These are phyloP conservation scores for Parathielavia hyrcaniae DNA, from an alignment of 495 filamentous ascomycete species.

Conservation along the genomic window DNA sequence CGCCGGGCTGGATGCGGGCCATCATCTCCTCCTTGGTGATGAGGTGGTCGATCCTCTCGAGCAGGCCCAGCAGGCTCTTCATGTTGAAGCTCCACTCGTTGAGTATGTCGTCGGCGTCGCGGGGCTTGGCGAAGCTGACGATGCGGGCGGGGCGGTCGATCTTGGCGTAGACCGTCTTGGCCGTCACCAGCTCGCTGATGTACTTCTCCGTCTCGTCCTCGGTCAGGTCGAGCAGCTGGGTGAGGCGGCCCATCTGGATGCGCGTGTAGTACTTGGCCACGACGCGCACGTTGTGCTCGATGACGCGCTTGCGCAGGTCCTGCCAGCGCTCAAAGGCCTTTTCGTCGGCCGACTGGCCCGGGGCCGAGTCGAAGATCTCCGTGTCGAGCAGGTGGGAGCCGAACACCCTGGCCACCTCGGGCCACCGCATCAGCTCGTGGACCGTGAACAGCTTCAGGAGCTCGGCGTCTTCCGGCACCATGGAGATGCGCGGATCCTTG, in stretches of 20 bases:
- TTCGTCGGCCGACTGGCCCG: constrained; percentile 58
- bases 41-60: constrained; percentile 94
- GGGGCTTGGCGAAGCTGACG: constrained; percentile 86
- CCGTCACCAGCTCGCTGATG: constrained; percentile 88
- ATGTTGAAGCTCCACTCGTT: constrained; percentile 99
- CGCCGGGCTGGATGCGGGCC: constrained; percentile 79
- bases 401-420: constrained; percentile 77
- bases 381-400: constrained; percentile 83
- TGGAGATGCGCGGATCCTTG: constrained; percentile 58
- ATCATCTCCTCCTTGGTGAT: constrained; percentile 99
- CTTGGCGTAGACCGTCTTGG: constrained; percentile 95
- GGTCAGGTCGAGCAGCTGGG: constrained; percentile 79
- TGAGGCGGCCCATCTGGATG: constrained; percentile 83
- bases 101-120: constrained; percentile 93
- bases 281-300: constrained; percentile 97
- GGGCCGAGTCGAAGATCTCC: constrained; percentile 71
- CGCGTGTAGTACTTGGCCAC: constrained; percentile 98
- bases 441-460: constrained; percentile 91
- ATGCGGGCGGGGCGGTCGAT: constrained; percentile 91
- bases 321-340: constrained; percentile 80
- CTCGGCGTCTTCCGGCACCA: constrained; percentile 65
- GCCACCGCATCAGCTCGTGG: constrained; percentile 97
- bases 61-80: constrained; percentile 86
- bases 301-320: constrained; percentile 93
- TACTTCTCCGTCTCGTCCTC: constrained; percentile 97